Conservation (phyloP, 352 stramenopile species). For the Globisporangium uncinulatum region DNA sequence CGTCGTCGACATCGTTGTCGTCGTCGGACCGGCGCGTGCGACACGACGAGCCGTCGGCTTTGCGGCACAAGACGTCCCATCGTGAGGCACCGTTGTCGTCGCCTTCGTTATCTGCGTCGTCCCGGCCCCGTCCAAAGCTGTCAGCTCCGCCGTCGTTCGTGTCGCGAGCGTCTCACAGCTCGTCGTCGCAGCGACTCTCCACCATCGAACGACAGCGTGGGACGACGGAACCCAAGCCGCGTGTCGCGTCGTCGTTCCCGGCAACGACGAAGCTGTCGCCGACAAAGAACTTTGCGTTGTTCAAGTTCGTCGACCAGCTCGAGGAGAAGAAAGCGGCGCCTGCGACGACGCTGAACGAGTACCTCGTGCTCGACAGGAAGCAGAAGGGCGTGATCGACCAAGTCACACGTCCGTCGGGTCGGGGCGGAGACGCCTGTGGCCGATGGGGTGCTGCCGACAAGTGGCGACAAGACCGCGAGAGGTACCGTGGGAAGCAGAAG, state of each 20-base stretch:
- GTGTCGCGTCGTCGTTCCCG: background rate
- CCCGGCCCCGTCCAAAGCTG: no score
- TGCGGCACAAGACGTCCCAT: constrained; percentile 11
- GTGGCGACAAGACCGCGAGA: constrained; percentile 15
- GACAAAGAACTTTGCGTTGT: constrained; percentile 5
- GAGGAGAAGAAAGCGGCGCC: constrained; percentile 21
- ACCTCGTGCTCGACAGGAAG: constrained; percentile 23
- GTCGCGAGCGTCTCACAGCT: background rate
- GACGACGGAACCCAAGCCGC: background rate
- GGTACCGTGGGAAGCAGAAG: constrained; percentile 16
- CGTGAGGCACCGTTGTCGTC: background rate
- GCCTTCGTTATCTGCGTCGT: no score
- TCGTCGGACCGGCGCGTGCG: background rate
- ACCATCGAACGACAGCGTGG: background rate
- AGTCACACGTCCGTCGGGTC: background rate
- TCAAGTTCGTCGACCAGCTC: constrained; percentile 24
- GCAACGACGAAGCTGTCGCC: background rate
- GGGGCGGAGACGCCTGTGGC: constrained; percentile 1
- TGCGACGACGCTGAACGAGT: constrained; percentile 20
- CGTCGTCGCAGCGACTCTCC: background rate
- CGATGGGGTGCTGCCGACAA: background rate
- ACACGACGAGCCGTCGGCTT: background rate
- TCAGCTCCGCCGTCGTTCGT: no score
- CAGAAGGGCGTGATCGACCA: constrained; percentile 12
- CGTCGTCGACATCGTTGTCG: background rate